phyloP scores from a whole-genome alignment of 495 filamentous ascomycete genomes.

The Penicillium simplicissimum region DNA sequence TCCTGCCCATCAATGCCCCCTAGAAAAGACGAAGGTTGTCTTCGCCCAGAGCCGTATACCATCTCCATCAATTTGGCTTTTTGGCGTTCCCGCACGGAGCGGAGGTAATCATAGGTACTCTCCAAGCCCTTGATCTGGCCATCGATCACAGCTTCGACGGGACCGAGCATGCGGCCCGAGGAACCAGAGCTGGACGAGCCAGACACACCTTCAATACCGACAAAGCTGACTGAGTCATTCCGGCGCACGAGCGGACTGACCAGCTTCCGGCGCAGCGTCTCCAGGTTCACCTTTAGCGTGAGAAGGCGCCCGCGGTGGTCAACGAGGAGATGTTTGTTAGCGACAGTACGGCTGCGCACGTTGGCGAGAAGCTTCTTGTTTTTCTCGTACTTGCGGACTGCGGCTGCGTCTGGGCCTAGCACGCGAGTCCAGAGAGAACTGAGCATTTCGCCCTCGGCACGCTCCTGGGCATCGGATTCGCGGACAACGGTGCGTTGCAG shows the following conservation, averaged over 20 bases:
- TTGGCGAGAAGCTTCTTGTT: slow-evolving; percentile 74
- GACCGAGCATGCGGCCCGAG: slow-evolving; percentile 57
- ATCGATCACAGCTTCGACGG: slow-evolving; percentile 59
- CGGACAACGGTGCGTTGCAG: slow-evolving; percentile 82
- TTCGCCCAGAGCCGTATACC: slow-evolving; percentile 63
- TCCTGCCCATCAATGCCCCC: slow-evolving; percentile 24
- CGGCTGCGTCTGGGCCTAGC: slow-evolving; percentile 66
- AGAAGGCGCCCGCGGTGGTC: slow-evolving; percentile 80
- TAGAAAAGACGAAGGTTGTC: slow-evolving; percentile 32
- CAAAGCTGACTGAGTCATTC: slow-evolving; percentile 53
- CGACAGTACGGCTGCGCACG: slow-evolving; percentile 76
- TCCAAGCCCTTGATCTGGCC: slow-evolving; percentile 83
- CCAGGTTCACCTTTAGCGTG: slow-evolving; percentile 77
- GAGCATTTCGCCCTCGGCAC: slow-evolving; percentile 75
- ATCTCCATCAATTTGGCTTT: slow-evolving; percentile 82
- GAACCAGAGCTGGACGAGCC: slow-evolving; percentile 33
- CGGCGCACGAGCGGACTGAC: slow-evolving; percentile 77
- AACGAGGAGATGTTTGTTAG: slow-evolving; percentile 80
- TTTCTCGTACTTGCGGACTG: slow-evolving; percentile 83
- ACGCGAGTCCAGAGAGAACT: slow-evolving; percentile 82
- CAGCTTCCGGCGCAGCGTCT: slow-evolving; percentile 72
- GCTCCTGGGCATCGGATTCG: slow-evolving; percentile 76
- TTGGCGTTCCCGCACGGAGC: slow-evolving; percentile 69
- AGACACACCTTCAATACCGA: slow-evolving; percentile 32
- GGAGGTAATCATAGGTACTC: slow-evolving; percentile 73